Base-by-base conservation (phyloP, 305 asterid genomes). In the Solanum chacoense region DNA sequence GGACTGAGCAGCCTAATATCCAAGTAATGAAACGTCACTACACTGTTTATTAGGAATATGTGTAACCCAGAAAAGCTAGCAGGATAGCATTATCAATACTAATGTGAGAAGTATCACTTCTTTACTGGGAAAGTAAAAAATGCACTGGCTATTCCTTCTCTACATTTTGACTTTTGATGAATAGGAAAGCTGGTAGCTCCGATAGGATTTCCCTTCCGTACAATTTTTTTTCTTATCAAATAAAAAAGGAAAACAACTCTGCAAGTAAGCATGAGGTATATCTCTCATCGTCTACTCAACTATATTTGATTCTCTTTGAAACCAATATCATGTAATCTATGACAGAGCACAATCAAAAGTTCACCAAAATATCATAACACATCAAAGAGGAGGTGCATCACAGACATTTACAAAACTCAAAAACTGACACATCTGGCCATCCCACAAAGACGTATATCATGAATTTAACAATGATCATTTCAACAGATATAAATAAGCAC, bases 1-100 rank as follows among this genome's bases (percentile, higher is more conserved):
- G 20, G 90, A 87, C 90, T 93, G 98, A 22, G 98, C 99, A 78
- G 93, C 98, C 99, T 97, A 93, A 78, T 85, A 88, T 84, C 32
- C 63, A 83, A 85, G 31, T 38, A 18, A 89, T 38, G 86, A 40
- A 37, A 35, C 20, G 20, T 78, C 50, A 87, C 31, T 10, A 83
- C 32, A 55, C 32, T 31, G 73, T 50, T 31, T 50, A 81, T 55
- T 45, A 84, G 40, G 45, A 37, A 55, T 35, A 55, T 11, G 69
- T 55, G 74, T 55, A 11, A 32, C 45, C 74, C 74, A 84, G 32
- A 31, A 84, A 31, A 55, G 42, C 22, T 3, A 83, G 87, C 31
- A 55, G 4, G 45, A 84, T 55, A 50, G 32, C 73, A 55, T 7
- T 55, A 83, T 29, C 36, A 42, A 50, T 31, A 83, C 31, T 20